Conservation (phyloP, 345 rosid genomes). For the Viola odorata region DNA sequence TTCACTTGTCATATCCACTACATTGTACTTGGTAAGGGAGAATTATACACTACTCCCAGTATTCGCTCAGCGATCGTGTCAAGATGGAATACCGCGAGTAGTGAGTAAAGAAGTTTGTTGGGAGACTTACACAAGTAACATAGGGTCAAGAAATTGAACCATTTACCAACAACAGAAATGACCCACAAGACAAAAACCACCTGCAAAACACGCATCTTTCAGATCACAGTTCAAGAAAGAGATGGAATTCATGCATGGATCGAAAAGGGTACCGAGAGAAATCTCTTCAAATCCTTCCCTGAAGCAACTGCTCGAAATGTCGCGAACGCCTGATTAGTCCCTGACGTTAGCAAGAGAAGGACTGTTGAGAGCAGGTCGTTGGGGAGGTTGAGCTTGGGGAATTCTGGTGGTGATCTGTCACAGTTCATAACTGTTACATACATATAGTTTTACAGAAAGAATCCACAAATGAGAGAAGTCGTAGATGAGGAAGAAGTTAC, state of each 20-base stretch:
- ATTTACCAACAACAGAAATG: conserved; percentile 33
- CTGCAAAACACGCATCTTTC: conserved; percentile 20
- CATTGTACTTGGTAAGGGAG: too few species aligned
- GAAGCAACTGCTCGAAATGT: conserved; percentile 15
- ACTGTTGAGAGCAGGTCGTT: conserved; percentile 8
- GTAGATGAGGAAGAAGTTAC: conserved; percentile 12
- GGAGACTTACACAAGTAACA: conserved; percentile 24
- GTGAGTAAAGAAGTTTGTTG: too few species aligned
- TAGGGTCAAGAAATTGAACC: conserved; percentile 39
- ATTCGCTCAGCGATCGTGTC: too few species aligned
- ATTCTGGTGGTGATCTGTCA: conserved; percentile 18
- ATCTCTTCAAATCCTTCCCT: conserved; percentile 22
- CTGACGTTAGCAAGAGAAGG: conserved; percentile 6
- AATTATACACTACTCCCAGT: too few species aligned
- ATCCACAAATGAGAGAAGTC: background rate
- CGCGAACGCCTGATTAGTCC: conserved; percentile 3
- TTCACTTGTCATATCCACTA: too few species aligned
- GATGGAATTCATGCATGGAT: background rate
- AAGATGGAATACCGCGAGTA: background rate
- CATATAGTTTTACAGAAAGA: background rate
- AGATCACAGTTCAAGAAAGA: too few species aligned
- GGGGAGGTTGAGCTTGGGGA: conserved; percentile 9
- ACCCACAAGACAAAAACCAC: conserved; percentile 27
- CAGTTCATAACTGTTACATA: background rate
- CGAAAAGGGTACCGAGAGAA: conserved; percentile 8